Conservation (phyloP, 1,284 basidiomycete genomes). For the Tilletia horrida region DNA sequence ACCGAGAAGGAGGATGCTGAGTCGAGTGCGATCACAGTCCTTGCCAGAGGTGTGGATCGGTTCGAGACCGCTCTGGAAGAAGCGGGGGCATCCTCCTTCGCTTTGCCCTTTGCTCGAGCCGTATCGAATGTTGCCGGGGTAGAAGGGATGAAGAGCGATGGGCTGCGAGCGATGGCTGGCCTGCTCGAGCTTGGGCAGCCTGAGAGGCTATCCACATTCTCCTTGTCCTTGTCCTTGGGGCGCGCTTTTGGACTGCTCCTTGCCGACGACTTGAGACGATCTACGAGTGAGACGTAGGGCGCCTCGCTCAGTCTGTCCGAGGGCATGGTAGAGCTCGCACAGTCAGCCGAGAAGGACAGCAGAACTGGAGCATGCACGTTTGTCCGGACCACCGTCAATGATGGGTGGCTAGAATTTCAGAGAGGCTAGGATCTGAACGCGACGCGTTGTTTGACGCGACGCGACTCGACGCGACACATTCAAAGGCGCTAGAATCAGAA, state of each 20-base stretch:
- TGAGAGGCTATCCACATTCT: neutral
- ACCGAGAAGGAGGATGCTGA: neutral
- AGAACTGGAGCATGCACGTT: no score
- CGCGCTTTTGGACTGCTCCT: neutral
- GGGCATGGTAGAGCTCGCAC: no score
- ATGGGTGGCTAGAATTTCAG: no score
- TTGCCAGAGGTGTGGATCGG: neutral
- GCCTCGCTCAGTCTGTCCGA: no score
- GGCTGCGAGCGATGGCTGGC: neutral
- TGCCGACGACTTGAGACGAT: constrained; percentile 1
- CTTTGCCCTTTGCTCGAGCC: neutral
- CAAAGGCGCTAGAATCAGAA: no score
- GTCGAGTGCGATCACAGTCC: neutral
- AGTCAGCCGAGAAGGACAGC: no score
- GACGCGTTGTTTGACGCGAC: no score
- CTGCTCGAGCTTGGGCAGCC: no score
- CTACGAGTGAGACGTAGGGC: neutral
- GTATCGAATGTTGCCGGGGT: neutral
- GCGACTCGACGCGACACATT: no score
- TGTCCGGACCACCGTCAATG: no score
- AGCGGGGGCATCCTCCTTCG: neutral
- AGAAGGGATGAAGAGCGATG: constrained; percentile 5
- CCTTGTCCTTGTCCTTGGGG: neutral
- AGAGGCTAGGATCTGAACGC: no score
- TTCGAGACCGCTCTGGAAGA: neutral